Conservation (phyloP, 2,329 filamentous ascomycete genomes). For the Hymenoscyphus occultus region DNA sequence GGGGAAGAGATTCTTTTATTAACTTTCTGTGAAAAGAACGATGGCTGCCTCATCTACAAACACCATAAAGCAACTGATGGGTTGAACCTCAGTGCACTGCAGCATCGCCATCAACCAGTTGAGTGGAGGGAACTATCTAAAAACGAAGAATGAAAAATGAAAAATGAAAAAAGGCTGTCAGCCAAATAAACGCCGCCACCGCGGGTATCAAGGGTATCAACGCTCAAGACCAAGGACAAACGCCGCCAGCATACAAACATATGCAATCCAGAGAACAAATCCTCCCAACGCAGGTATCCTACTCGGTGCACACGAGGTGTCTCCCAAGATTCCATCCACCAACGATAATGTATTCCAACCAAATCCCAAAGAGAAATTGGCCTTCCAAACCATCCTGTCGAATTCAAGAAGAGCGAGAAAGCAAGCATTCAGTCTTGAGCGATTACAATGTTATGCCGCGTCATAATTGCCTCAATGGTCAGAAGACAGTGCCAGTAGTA, state of each 20-base stretch:
- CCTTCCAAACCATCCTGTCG: background rate
- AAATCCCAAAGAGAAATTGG: background rate
- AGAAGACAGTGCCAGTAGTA: background rate
- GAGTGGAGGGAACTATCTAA: background rate
- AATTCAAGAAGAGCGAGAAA: background rate
- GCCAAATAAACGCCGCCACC: background rate
- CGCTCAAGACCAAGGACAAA: background rate
- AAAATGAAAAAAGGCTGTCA: background rate
- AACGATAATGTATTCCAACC: background rate
- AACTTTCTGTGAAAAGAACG: background rate
- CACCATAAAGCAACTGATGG: background rate
- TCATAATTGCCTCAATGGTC: background rate
- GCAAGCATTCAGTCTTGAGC: background rate
- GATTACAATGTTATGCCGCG: background rate
- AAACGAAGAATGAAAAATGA: background rate
- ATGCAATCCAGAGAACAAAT: background rate
- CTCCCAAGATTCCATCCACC: background rate
- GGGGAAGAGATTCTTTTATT: background rate
- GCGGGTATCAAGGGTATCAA: background rate
- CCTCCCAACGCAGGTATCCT: background rate
- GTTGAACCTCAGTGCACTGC: background rate
- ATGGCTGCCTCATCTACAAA: background rate
- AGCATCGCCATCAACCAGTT: background rate
- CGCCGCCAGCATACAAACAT: background rate
- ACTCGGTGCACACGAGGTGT: constrained; percentile 1